Evolutionary conservation across 2,329 filamentous ascomycete genomes (phyloP).

Genomic region (Botrytis cinerea): DNA sequence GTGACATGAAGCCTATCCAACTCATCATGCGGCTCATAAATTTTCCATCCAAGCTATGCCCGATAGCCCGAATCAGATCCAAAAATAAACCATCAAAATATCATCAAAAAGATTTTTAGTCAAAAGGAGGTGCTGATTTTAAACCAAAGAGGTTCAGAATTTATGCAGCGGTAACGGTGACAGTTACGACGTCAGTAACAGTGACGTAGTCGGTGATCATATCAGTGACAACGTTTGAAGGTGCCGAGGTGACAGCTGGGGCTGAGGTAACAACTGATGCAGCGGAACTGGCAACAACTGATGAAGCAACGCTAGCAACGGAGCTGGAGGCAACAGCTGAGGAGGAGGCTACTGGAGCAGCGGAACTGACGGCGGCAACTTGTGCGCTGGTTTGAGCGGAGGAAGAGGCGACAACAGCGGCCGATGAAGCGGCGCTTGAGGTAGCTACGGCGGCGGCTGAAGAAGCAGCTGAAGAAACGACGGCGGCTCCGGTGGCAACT

Average conservation of each 20-base stretch:
- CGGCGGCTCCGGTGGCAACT: background rate
- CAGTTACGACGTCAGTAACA: conserved; percentile 13
- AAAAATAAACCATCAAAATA: background rate
- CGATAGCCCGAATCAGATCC: background rate
- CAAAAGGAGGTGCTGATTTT: background rate
- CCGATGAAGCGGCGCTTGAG: background rate
- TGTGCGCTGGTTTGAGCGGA: background rate
- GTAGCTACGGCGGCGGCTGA: background rate
- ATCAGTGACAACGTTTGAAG: background rate
- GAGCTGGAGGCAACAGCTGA: background rate
- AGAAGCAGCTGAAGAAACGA: conserved; percentile 2
- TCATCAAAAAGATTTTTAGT: background rate
- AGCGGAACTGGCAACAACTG: background rate
- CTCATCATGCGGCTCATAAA: background rate
- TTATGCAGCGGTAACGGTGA: conserved; percentile 17
- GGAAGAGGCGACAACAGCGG: background rate
- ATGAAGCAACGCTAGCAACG: background rate
- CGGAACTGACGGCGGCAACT: background rate
- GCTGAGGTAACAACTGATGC: background rate
- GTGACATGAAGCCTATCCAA: conserved; percentile 6
- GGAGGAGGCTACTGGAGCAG: background rate
- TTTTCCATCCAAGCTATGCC: conserved; percentile 6
- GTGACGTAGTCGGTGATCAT: conserved; percentile 6
- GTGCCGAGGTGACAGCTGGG: background rate
- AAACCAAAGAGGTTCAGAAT: background rate